These are phyloP conservation scores for Aureobasidium sp. DNA, from an alignment of 2,329 filamentous ascomycete genomes.

Conservation along the genomic window DNA sequence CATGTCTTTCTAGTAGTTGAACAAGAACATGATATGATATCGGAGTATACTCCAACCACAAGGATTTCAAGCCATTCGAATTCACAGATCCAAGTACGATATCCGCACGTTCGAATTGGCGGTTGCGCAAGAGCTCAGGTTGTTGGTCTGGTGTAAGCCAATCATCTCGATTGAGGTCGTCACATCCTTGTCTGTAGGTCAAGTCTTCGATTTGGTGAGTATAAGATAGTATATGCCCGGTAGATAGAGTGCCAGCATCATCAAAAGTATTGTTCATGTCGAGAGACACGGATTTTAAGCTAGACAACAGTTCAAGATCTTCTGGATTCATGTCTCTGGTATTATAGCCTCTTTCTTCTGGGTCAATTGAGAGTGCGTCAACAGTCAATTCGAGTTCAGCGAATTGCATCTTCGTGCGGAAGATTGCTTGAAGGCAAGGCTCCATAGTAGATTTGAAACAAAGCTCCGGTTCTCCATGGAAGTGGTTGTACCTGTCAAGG, in stretches of 20 bases:
- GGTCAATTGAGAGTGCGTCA: background rate
- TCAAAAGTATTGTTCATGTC: background rate
- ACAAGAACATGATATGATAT: background rate
- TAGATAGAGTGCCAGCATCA: background rate
- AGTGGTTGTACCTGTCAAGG: background rate
- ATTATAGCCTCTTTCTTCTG: background rate
- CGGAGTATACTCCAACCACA: background rate
- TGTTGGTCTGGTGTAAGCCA: background rate
- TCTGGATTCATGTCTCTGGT: background rate
- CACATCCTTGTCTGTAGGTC: background rate
- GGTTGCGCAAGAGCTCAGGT: background rate
- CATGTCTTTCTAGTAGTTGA: background rate
- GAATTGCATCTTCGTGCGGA: background rate
- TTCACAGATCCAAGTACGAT: background rate
- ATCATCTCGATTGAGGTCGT: background rate
- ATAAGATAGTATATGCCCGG: background rate
- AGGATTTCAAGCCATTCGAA: background rate
- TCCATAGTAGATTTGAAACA: constrained; percentile 5
- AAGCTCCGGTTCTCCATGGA: background rate
- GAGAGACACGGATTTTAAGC: background rate
- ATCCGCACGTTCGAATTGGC: background rate
- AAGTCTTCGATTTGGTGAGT: background rate
- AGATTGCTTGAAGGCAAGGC: background rate
- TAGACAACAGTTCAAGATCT: background rate
- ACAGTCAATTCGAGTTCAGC: background rate